A percentile compares a stretch with the other conserved stretches of the same genome.
These are phyloP conservation scores for Blastocladiella emersonii DNA, from an alignment of 371 early-diverging fungal species.

Conservation along the genomic window DNA sequence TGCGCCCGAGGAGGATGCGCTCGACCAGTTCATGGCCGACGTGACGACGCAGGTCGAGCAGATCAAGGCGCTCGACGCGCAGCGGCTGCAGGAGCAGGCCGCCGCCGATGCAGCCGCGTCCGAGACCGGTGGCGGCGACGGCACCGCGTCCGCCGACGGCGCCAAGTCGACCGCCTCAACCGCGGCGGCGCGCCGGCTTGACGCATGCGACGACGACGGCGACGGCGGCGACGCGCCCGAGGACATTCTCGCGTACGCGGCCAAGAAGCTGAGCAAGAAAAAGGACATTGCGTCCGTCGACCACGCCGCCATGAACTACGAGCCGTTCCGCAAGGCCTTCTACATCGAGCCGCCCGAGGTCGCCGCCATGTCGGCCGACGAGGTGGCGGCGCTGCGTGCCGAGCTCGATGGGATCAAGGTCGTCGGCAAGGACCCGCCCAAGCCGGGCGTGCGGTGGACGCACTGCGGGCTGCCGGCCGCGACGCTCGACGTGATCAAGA, in stretches of 20 bases:
- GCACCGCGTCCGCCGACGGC: constrained; percentile 11
- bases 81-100: constrained; percentile 13
- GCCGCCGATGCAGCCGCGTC: constrained; percentile 7
- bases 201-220: constrained; percentile 9
- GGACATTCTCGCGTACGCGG: constrained; percentile 58
- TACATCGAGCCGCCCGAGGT: constrained; percentile 91
- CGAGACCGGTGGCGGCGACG: not conserved
- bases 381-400: constrained; percentile 65
- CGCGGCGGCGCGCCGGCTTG: not conserved
- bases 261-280: constrained; percentile 54
- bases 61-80: constrained; percentile 30
- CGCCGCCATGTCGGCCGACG: constrained; percentile 59
- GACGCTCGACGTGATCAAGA: constrained; percentile 54
- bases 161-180: constrained; percentile 23
- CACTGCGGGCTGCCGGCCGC: constrained; percentile 67
- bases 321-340: constrained; percentile 85
- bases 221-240: constrained; percentile 25
- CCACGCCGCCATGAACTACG: constrained; percentile 72
- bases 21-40: constrained; percentile 77
- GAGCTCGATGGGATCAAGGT: constrained; percentile 92
- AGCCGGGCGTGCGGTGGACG: constrained; percentile 89
- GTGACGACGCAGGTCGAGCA: constrained; percentile 57
- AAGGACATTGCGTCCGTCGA: constrained; percentile 86
- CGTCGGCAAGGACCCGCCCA: constrained; percentile 72
- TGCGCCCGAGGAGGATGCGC: constrained; percentile 39